These are phyloP conservation scores for Entomortierella lignicola DNA, from an alignment of 192 early-diverging fungal species.

Conservation along the genomic window DNA sequence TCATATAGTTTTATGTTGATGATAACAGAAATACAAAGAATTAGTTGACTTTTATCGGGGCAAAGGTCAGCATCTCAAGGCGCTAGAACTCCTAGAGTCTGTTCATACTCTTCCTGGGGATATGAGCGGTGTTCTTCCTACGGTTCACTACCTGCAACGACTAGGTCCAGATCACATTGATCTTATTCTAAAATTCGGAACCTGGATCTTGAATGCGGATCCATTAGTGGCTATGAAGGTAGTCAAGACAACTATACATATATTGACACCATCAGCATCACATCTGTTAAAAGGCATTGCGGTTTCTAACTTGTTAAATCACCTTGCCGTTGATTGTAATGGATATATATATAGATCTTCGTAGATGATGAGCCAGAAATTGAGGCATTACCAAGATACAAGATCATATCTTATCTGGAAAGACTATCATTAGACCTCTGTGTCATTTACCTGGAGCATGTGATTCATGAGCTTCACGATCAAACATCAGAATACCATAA, in stretches of 20 bases:
- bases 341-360: constrained; percentile 67
- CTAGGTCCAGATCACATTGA: constrained; percentile 82
- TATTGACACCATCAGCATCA: no score
- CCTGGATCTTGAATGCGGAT: constrained; percentile 80
- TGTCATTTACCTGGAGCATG: constrained; percentile 82
- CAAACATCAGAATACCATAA: constrained; percentile 81
- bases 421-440: constrained; percentile 72
- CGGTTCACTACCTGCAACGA: constrained; percentile 81
- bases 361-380: constrained; percentile 70
- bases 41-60: constrained; percentile 95
- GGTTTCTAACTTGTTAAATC: no score
- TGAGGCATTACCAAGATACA: constrained; percentile 68
- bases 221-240: constrained; percentile 78
- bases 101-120: constrained; percentile 61
- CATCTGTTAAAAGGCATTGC: no score
- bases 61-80: constrained; percentile 90
- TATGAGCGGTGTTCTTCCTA: constrained; percentile 72
- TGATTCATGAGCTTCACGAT: constrained; percentile 79
- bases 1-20: not conserved
- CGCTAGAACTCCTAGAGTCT: constrained; percentile 82
- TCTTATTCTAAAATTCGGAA: constrained; percentile 85
- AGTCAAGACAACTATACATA: no score
- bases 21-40: constrained; percentile 78
- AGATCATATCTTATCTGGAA: constrained; percentile 76
- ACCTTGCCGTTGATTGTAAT: no score